Evolutionary conservation across 2,329 filamentous ascomycete species (phyloP).

Genomic region (Trichoderma koningii): DNA sequence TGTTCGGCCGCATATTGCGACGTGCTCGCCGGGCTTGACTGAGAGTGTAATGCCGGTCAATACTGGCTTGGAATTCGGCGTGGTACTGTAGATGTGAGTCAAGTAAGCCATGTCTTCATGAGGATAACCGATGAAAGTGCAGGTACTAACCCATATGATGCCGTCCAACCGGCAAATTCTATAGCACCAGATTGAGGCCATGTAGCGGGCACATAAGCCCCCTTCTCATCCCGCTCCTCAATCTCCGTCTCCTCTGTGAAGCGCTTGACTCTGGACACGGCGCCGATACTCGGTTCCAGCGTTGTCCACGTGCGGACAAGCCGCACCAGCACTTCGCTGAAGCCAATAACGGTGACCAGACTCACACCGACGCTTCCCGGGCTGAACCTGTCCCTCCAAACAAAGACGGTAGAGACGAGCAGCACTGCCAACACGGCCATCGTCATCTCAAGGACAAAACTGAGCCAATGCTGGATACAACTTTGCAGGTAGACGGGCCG

Average conservation of each 20-base stretch:
- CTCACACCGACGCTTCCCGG: constrained; percentile 36
- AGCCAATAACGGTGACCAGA: constrained; percentile 36
- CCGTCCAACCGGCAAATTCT: constrained; percentile 36
- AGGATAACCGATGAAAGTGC: background rate
- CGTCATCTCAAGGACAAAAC: constrained; percentile 49
- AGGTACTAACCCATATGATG: constrained; percentile 33
- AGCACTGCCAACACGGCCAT: constrained; percentile 50
- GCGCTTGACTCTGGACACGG: constrained; percentile 41
- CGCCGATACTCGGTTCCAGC: constrained; percentile 41
- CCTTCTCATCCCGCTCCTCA: constrained; percentile 14
- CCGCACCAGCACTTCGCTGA: constrained; percentile 35
- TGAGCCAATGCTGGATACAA: constrained; percentile 53
- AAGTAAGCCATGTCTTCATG: background rate
- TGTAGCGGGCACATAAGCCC: constrained; percentile 23
- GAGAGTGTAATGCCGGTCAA: constrained; percentile 37
- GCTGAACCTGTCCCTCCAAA: constrained; percentile 36
- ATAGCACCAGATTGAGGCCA: constrained; percentile 41
- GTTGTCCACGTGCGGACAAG: constrained; percentile 40
- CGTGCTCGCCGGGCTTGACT: constrained; percentile 40
- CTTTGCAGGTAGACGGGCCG: constrained; percentile 45
- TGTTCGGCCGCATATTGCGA: constrained; percentile 49
- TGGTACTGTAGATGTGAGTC: constrained; percentile 28
- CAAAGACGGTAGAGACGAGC: constrained; percentile 47
- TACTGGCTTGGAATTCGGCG: constrained; percentile 29
- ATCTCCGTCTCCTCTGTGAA: constrained; percentile 36